Conservation (phyloP, 306 rosid genomes). For the Morella rubra region DNA sequence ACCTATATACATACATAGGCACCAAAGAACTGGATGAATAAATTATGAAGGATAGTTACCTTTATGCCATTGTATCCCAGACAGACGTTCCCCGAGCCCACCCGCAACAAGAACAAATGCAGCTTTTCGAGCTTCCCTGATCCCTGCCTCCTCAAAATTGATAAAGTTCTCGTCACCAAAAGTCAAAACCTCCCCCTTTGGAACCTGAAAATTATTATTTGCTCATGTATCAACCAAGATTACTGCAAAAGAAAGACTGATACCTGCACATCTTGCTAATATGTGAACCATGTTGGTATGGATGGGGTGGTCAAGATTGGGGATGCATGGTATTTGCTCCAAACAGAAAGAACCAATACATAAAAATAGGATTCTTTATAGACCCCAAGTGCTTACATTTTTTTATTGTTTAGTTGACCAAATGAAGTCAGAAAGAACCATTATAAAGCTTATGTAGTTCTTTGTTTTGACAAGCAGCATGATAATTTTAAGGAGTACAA, state of each 20-base stretch:
- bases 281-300: background rate
- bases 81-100: conserved; percentile 94
- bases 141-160: conserved; percentile 77
- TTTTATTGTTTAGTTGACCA: background rate
- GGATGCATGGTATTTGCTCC: background rate
- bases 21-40: background rate
- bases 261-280: background rate
- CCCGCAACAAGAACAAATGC: conserved; percentile 99
- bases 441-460: background rate
- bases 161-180: conserved; percentile 68
- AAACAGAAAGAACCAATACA: background rate
- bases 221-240: conserved; percentile 16
- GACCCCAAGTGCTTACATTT: background rate
- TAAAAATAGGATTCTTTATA: background rate
- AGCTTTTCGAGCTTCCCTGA: conserved; percentile 68
- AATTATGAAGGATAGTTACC: conserved; percentile 15
- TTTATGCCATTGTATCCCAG: conserved; percentile 94
- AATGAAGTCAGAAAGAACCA: background rate
- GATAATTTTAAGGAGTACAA: background rate
- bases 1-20: too few relatives aligned
- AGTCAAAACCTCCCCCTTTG: conserved; percentile 71
- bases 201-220: conserved; percentile 60
- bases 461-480: background rate
- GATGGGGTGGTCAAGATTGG: background rate
- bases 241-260: background rate